A percentile compares a stretch with the other conserved stretches of the same genome.
These are phyloP conservation scores for Mortierella sp. DNA, from an alignment of 371 early-diverging fungal species.

Conservation along the genomic window DNA sequence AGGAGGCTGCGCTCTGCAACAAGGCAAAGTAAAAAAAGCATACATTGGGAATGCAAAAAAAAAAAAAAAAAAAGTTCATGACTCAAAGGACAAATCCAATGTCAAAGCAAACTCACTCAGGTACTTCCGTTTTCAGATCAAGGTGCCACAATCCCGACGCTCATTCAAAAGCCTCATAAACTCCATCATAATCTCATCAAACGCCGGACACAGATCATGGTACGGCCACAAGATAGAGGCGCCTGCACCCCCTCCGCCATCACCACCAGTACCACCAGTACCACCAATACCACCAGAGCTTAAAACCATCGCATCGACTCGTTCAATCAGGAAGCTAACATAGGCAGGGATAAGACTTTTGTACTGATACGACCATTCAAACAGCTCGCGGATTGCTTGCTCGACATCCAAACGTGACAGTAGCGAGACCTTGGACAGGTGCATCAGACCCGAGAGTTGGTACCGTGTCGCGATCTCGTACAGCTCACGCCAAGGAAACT, in stretches of 20 bases:
- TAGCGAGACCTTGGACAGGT: slow-evolving; percentile 31
- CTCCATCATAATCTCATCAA: slow-evolving; percentile 40
- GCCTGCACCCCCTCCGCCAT: not conserved
- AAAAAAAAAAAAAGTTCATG: too few species aligned
- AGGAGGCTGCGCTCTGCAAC: too few species aligned
- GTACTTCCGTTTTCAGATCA: slow-evolving; percentile 4
- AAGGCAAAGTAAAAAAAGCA: too few species aligned
- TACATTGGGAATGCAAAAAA: too few species aligned
- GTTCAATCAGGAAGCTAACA: slow-evolving; percentile 36
- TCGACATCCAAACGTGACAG: slow-evolving; percentile 21
- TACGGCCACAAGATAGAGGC: slow-evolving; percentile 32
- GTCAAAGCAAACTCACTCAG: not conserved
- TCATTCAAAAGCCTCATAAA: slow-evolving; percentile 38
- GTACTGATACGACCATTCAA: slow-evolving; percentile 47
- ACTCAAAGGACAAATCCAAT: too few species aligned
- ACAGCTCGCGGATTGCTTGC: slow-evolving; percentile 32
- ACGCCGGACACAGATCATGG: slow-evolving; percentile 32
- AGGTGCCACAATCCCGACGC: slow-evolving; percentile 13
- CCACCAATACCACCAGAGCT: not conserved
- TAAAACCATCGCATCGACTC: slow-evolving; percentile 16
- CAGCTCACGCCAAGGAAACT: slow-evolving; percentile 47
- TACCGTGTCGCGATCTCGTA: slow-evolving; percentile 30
- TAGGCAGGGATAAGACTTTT: slow-evolving; percentile 38
- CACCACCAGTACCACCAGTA: too few species aligned
- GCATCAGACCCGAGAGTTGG: slow-evolving; percentile 32